Evolutionary conservation across 2,329 filamentous ascomycete species (phyloP), one percentile per base, ranked within the genome.

Genomic region (Neospermospora avenae): DNA sequence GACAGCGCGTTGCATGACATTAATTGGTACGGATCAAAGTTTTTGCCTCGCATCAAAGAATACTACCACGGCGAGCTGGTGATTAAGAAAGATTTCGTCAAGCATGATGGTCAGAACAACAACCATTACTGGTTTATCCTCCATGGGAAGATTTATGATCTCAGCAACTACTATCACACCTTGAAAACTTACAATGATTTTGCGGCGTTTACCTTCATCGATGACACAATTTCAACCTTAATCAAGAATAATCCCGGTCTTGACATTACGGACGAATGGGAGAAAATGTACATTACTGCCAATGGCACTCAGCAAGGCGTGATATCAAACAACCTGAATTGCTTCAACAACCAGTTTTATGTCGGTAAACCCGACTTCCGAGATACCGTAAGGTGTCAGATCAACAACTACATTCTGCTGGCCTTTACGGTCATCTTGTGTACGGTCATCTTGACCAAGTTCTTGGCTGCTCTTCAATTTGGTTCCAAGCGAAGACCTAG

Each of bases 161-260:
- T 99, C 57, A 96, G 91, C 0, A 85, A 98, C 73, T 99, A 99
- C 76, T 93, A 93, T 75, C 80, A 91, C 71, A 96, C 92, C 0
- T 76, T 86, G 44, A 77, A 88, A 8, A 65, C 79, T 20, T 78
- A 81, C 69, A 80, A 86, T 24, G 63, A 65, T 57, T 68, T 79
- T 4, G 70, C 75, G 0, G 71, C 73, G 0, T 96, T 90, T 76
- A 74, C 81, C 10, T 98, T 96, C 76, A 79, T 99, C 31, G 86
- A 95, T 62, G 67, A 72, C 1, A 81, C 84, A 6, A 75, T 99
- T 4, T 81, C 84, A 1, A 80, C 86, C 2, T 74, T 93, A 11
- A 84, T 96, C 69, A 82, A 86, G 68, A 80, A 86, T 60, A 91
- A 93, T 63, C 84, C 91, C 0, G 95, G 95, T n/a, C 75, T 78